Evolutionary conservation across 2,329 filamentous ascomycete species (phyloP).

Genomic region (Colletotrichum zoysiae): DNA sequence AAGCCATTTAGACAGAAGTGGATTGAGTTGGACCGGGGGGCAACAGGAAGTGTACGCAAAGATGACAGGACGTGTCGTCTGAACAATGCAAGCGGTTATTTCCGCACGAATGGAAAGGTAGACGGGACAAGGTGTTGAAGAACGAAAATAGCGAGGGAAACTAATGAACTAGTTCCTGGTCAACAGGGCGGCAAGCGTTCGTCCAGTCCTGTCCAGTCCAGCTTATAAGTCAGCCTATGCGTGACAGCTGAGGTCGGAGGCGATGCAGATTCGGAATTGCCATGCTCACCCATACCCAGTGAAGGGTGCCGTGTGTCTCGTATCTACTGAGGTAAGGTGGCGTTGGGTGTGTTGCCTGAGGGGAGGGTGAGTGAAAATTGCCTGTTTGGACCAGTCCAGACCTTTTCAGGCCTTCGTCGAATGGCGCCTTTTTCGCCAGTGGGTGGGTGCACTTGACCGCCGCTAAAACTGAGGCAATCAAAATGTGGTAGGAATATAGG

Average conservation of each 20-base stretch:
- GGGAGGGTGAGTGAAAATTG: neutral
- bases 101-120: neutral
- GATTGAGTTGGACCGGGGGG: neutral
- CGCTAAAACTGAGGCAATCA: constrained; percentile 22
- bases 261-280: constrained; percentile 6
- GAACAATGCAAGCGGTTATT: neutral
- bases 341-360: neutral
- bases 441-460: constrained; percentile 19
- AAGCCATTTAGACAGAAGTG: neutral
- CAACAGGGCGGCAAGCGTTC: neutral
- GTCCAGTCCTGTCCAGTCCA: neutral
- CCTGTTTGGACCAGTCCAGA: constrained; percentile 18
- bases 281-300: constrained; percentile 9
- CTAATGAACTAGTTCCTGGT: neutral
- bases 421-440: neutral
- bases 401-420: constrained; percentile 1
- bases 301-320: constrained; percentile 6
- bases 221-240: neutral
- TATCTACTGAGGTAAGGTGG: neutral
- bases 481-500: neutral
- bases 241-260: neutral
- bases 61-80: neutral
- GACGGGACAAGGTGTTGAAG: neutral
- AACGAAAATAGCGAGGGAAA: neutral
- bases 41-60: neutral